Evolutionary conservation across 2,329 filamentous ascomycete species (phyloP).

Genomic region (Ascochyta rabiei): DNA sequence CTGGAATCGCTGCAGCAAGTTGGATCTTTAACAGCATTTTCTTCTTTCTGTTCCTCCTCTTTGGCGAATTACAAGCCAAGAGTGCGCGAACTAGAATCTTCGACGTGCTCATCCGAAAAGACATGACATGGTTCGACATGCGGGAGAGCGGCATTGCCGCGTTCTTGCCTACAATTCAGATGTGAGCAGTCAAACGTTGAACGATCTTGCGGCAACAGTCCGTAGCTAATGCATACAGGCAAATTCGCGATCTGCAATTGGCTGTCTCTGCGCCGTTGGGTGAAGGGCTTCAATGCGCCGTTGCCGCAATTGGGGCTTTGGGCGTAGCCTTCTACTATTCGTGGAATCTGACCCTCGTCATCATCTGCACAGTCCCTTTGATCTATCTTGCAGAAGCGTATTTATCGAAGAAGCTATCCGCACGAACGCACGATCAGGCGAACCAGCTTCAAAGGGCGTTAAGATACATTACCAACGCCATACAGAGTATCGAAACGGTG

Average conservation of each 20-base stretch:
- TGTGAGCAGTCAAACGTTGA: constrained; percentile 58
- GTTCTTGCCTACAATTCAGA: constrained; percentile 73
- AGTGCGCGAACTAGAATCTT: constrained; percentile 71
- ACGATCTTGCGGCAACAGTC: not conserved
- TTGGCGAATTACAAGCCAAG: constrained; percentile 80
- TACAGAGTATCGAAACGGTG: constrained; percentile 80
- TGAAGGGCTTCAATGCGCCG: constrained; percentile 66
- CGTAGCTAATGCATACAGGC: constrained; percentile 58
- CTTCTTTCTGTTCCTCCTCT: constrained; percentile 73
- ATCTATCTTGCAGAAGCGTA: constrained; percentile 65
- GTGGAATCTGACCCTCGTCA: constrained; percentile 82
- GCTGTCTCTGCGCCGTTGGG: constrained; percentile 82
- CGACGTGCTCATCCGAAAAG: constrained; percentile 68
- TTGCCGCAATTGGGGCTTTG: constrained; percentile 70
- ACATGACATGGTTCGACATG: constrained; percentile 83
- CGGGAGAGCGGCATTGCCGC: constrained; percentile 73
- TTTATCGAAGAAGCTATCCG: constrained; percentile 66
- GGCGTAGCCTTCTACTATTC: constrained; percentile 77
- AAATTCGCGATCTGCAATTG: constrained; percentile 80
- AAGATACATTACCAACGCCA: constrained; percentile 71
- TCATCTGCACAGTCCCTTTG: constrained; percentile 74
- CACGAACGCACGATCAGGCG: constrained; percentile 73
- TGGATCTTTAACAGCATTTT: constrained; percentile 73
- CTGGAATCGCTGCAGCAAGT: constrained; percentile 66
- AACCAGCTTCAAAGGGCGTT: constrained; percentile 71